phyloP scores from a whole-genome alignment of 2,329 filamentous ascomycete species.

The Cercospora beticola region DNA sequence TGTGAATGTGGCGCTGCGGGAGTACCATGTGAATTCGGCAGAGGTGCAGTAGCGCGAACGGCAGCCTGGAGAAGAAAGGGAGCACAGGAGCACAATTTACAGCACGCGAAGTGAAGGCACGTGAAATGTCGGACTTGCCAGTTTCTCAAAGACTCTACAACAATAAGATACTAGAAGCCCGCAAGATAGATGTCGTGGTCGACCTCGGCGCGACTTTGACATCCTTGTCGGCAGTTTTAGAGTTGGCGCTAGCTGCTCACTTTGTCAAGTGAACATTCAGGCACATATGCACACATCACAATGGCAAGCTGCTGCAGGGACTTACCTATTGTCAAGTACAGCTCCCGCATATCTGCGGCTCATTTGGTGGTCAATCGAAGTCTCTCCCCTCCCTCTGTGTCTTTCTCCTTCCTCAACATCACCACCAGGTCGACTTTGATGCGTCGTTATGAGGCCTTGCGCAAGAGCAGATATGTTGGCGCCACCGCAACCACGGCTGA shows the following conservation, averaged over 20 bases:
- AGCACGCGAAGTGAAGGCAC: neutral
- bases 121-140: neutral
- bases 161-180: neutral
- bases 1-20: neutral
- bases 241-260: neutral
- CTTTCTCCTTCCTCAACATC: neutral
- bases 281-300: neutral
- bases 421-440: neutral
- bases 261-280: neutral
- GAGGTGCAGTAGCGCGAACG: neutral
- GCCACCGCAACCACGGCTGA: neutral
- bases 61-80: neutral
- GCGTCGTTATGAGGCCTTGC: neutral
- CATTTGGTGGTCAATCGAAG: neutral
- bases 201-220: neutral
- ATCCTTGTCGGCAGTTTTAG: neutral
- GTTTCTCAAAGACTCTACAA: neutral
- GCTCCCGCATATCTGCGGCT: neutral
- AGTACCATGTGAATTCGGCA: neutral
- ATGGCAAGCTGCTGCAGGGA: conserved; percentile 3
- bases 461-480: neutral
- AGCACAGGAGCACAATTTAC: neutral
- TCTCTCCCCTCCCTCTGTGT: neutral
- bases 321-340: neutral
- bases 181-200: neutral